Conservation (phyloP, 1,284 basidiomycete species). For the Abortiporus biennis region DNA sequence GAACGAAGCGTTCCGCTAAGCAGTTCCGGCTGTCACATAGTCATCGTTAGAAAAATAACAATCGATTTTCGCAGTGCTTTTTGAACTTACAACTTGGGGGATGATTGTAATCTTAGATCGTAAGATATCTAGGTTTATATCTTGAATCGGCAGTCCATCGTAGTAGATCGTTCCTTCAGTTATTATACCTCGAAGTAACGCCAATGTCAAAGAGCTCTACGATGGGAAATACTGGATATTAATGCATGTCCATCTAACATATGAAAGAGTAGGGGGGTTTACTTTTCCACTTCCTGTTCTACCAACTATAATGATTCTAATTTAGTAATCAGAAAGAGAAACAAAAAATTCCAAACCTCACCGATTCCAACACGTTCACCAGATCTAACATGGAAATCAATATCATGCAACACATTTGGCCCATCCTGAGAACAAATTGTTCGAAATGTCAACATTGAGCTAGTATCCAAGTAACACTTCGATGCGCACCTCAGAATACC, state of each 20-base stretch:
- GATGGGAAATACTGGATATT: not conserved
- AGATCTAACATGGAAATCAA: conserved; percentile 39
- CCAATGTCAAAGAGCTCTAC: conserved; percentile 37
- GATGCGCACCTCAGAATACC: conserved; percentile 36
- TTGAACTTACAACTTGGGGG: conserved; percentile 27
- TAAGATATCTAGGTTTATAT: conserved; percentile 57
- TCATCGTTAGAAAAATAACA: no score
- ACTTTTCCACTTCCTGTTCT: conserved; percentile 8
- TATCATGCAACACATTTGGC: conserved; percentile 38
- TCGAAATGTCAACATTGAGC: no score
- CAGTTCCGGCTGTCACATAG: conserved; percentile 50
- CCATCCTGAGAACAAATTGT: conserved; percentile 23
- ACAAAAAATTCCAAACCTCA: conserved; percentile 14
- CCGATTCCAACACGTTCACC: conserved; percentile 49
- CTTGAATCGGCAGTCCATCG: conserved; percentile 24
- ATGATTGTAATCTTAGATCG: conserved; percentile 44
- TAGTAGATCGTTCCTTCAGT: conserved; percentile 39
- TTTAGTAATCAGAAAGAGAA: no score
- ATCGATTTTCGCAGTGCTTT: not conserved
- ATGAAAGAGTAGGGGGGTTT: no score
- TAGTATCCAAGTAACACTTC: no score
- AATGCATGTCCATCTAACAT: not conserved
- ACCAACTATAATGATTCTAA: conserved; percentile 4
- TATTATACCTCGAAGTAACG: conserved; percentile 39
- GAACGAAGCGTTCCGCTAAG: conserved; percentile 51